phyloP scores from a whole-genome alignment of 495 filamentous ascomycete species.

The Glonium stellatum region DNA sequence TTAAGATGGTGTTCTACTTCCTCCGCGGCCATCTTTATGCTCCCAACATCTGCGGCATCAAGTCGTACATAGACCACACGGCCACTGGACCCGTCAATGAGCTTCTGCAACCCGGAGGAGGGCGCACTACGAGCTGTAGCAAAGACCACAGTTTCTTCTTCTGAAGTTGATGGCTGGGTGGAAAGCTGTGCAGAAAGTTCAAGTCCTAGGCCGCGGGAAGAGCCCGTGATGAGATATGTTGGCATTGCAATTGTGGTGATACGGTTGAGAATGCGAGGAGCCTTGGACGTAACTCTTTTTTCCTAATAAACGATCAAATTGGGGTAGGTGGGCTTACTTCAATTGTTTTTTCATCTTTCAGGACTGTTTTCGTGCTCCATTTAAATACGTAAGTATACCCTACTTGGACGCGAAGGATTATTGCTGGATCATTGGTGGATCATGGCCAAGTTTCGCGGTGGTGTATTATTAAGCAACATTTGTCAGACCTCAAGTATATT shows the following conservation, averaged over 20 bases:
- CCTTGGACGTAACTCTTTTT: too few relatives aligned
- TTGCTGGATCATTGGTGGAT: not conserved
- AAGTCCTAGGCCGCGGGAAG: constrained; percentile 6
- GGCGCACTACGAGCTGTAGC: not conserved
- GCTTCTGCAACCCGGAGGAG: not conserved
- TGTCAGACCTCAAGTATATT: not conserved
- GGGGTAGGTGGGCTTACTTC: too few relatives aligned
- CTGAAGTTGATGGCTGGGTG: not conserved
- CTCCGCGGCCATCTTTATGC: not conserved
- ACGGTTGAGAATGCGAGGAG: not conserved
- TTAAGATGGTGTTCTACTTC: constrained; percentile 28
- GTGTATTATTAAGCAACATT: not conserved
- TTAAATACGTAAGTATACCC: not conserved
- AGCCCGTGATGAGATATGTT: not conserved
- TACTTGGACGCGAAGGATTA: not conserved
- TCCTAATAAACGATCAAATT: too few relatives aligned
- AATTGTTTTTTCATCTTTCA: too few relatives aligned
- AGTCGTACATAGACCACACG: not conserved
- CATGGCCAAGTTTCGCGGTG: too few relatives aligned
- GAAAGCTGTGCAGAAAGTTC: not conserved
- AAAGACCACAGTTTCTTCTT: not conserved
- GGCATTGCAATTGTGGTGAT: not conserved
- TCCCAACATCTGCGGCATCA: not conserved
- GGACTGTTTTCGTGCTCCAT: too few relatives aligned
- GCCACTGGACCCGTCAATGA: not conserved